Evolutionary conservation across 345 rosid genomes (phyloP), one percentile per base, ranked within the genome.

Genomic region (Aquilaria malaccensis): DNA sequence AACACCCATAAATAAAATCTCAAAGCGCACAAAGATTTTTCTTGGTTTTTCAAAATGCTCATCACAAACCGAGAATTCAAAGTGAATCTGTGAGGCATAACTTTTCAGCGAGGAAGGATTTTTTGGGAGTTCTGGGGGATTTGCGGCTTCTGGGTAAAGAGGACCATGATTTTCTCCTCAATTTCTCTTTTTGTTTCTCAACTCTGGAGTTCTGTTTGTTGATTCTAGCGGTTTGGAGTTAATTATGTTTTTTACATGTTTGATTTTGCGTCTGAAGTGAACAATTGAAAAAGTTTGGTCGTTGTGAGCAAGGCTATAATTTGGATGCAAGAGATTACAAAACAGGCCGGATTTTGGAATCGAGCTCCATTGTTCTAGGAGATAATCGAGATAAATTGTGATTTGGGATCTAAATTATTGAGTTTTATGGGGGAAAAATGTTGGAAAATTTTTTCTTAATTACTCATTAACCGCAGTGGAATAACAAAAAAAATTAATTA

Each of bases 1-100:
- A 81, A 84, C 65, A 79, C 79, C 98, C 98, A 93, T 80, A 85
- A 71, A 74, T 84, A 89, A 62, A 89, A 83, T 47, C 80, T 79
- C 68, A 89, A 69, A 59, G 88, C 51, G 30, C 67, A 66, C 15
- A 86, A 59, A 13, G 94, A 85, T 74, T 84, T 83, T 30, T 85
- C 88, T 66, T 85, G 96, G 69, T 85, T 87, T 74, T 87, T 96
- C 72, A 89, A 62, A 22, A 93, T 58, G 62, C 96, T 85, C 33
- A 78, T 75, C 7, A 79, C 61, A 73, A 79, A 76, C 68, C 72
- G 86, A 70, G 91, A 56, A 49, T 71, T 73, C 45, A 93, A 72
- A 49, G 53, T 61, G 9, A 85, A 72, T 68, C 89, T 78, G 22
- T 22, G 22, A 22, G 0, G 22, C 22, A 22, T 22, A 22, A 22